phyloP scores from a whole-genome alignment of 2,329 filamentous ascomycete genomes.

The Biscogniauxia marginata region DNA sequence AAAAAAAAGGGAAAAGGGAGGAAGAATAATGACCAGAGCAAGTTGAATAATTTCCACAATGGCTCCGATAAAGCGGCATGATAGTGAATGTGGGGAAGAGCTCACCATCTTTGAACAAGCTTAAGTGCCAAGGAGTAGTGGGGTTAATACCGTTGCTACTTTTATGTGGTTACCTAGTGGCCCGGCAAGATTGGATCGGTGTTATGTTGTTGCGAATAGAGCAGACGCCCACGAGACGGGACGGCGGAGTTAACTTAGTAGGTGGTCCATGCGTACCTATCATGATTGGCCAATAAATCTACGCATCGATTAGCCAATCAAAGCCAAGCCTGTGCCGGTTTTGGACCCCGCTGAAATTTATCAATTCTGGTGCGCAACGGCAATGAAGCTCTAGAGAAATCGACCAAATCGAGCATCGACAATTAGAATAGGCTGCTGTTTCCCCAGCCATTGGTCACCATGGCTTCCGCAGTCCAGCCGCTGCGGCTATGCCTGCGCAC shows the following conservation, averaged over 20 bases:
- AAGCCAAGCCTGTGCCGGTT: too few species aligned
- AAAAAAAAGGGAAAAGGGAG: not conserved
- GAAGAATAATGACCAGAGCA: not conserved
- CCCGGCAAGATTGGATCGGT: too few species aligned
- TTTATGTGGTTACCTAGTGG: too few species aligned
- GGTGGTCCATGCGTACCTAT: too few species aligned
- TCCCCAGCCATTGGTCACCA: conserved; percentile 28
- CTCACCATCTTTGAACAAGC: not conserved
- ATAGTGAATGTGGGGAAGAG: not conserved
- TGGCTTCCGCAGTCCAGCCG: conserved; percentile 42
- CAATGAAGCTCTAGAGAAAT: conserved; percentile 6
- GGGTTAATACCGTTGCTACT: too few species aligned
- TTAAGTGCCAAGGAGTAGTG: too few species aligned
- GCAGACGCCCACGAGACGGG: too few species aligned
- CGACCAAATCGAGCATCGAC: conserved; percentile 8
- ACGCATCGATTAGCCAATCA: not conserved
- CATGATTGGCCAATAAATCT: not conserved
- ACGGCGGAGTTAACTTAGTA: too few species aligned
- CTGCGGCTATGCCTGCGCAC: conserved; percentile 40
- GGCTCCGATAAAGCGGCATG: too few species aligned
- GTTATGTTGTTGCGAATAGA: too few species aligned
- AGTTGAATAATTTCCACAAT: too few species aligned
- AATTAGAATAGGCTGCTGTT: conserved; percentile 10
- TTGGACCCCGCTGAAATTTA: not conserved
- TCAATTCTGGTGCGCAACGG: conserved; percentile 3